Base-by-base conservation (phyloP, 179 eudicot species). In the Sideroxylon spinosum region DNA sequence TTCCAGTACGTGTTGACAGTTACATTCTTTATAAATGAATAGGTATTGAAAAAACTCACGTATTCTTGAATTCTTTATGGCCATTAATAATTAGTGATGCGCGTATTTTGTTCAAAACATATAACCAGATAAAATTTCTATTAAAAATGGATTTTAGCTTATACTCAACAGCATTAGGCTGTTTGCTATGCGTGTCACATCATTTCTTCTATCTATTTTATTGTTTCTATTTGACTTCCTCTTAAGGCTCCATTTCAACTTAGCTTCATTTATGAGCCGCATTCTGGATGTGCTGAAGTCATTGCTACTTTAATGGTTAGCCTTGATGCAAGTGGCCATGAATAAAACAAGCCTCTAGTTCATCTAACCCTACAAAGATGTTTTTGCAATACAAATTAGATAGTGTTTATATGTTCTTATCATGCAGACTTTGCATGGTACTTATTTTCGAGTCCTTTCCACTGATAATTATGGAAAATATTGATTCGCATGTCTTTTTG, bases 401-500 rank as follows among this genome's bases (percentile, higher is more conserved):
- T 23, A 62, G 49, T 6, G 32, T 10, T 49, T 48, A 26, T 14
- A 76, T 28, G 25, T 29, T 49, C 16, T 48, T 37, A 20, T 61
- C 5, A 22, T 7, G 20, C 55, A 32, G 7, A 12, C 7, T 62
- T 9, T 23, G 23, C 44, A 6, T 23, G 44, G 14, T 29, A n/a
- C 32, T 75, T 75, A 25, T n/a, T 29, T 32, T 32, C 32, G 68
- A 6, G 44, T 13, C 4, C 0, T 76, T 37, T 65, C 7, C 20
- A 9, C 26, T 8, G 37, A 14, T 20, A n/a, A 76, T 20, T 48
- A n/a, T 50, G 56, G 52, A 48, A 16, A 48, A 14, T 70, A 71
- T 16, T 66, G 75, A 75, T 52, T 61, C 49, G 12, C 61, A 62
- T 46, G 3, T 73, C 68, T 75, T 63, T 68, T 64, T 78, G 52